These are phyloP conservation scores for Rhododendron simsii DNA, from an alignment of 148 eudicot species.

Conservation along the genomic window DNA sequence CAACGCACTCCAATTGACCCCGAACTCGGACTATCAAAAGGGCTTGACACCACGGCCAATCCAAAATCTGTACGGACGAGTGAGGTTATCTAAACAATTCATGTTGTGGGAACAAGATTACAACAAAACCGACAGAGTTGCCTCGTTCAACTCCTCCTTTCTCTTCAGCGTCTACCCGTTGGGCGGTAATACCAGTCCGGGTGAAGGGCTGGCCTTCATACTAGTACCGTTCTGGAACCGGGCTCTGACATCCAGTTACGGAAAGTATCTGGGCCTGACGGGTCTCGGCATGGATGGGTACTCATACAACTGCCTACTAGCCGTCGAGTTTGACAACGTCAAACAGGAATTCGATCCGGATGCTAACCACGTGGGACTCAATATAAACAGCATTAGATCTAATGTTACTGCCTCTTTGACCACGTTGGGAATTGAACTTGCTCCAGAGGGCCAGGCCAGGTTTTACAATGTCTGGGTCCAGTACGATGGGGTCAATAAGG, in stretches of 20 bases:
- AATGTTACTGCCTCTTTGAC: conserved; percentile 18
- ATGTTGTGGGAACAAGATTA: conserved; percentile 36
- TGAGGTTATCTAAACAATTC: conserved; percentile 25
- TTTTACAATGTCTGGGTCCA: conserved; percentile 67
- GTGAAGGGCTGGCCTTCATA: no score
- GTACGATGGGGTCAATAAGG: conserved; percentile 12
- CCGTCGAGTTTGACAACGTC: conserved; percentile 66
- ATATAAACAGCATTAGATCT: no score
- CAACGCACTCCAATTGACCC: conserved; percentile 59
- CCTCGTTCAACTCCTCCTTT: conserved; percentile 62
- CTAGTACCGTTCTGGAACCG: conserved; percentile 5
- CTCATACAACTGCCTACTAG: conserved; percentile 35
- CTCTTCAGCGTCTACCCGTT: conserved; percentile 24
- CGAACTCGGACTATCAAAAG: conserved; percentile 19
- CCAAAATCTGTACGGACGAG: conserved; percentile 39
- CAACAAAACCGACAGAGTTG: conserved; percentile 11
- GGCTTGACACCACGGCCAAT: conserved; percentile 16
- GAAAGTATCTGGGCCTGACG: conserved; percentile 57
- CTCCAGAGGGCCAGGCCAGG: conserved; percentile 20
- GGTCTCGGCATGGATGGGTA: conserved; percentile 44
- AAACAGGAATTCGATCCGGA: conserved; percentile 24
- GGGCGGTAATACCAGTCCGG: no score
- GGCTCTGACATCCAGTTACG: conserved; percentile 41
- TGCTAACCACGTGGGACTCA: no score
- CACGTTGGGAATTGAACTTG: conserved; percentile 32